Evolutionary conservation across 2,329 filamentous ascomycete genomes (phyloP), one percentile per base, ranked within the genome.

Genomic region (Alternaria sp.): DNA sequence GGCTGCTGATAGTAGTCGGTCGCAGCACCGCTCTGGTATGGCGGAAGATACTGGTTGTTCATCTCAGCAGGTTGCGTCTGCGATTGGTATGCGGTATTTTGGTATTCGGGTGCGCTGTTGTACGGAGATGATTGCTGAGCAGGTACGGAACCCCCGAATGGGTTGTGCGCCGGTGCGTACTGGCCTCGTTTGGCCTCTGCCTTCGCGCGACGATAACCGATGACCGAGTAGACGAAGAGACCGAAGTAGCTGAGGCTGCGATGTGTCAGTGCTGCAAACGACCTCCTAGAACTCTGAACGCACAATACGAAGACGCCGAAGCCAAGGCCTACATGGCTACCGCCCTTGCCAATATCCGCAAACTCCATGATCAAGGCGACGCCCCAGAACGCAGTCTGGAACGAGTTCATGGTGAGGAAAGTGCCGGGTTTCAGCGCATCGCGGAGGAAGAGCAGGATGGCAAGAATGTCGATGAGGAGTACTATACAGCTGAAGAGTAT

Each of bases 211-310:
- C 77, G 74, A 64, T 79, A 76, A 28, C 62, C 67, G 62, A 81
- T 69, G 45, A 72, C 70, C 23, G 77, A 77, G 71, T 83, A 83
- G 59, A 81, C 72, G 65, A 83, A 75, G 61, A 81, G 76, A 45
- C 70, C 74, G 52, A 82, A 45, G 65, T 79, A 79, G 7, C 76
- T 68, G 12, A 77, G 63, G 57, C 80, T 82, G 46, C 9, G 8
- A 61, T 17, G 44, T 28, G 56, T 69, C 21, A 69, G 70, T 55
- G 6, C 7, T 36, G 21, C 23, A 21, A 21, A 28, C 7, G 11
- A 58, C 1, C 17, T 17, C 9, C 17, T n/a, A 11, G 25, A 13
- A 6, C 17, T 44, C 8, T 47, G 19, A 25, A 57, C 54, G 17
- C 52, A 82, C 80, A 81, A 77, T 47, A 81, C 67, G 45, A 80